Evolutionary conservation across 2,329 filamentous ascomycete species (phyloP), one percentile per base, ranked within the genome.

Genomic region (Ophiostoma triangulosporum): DNA sequence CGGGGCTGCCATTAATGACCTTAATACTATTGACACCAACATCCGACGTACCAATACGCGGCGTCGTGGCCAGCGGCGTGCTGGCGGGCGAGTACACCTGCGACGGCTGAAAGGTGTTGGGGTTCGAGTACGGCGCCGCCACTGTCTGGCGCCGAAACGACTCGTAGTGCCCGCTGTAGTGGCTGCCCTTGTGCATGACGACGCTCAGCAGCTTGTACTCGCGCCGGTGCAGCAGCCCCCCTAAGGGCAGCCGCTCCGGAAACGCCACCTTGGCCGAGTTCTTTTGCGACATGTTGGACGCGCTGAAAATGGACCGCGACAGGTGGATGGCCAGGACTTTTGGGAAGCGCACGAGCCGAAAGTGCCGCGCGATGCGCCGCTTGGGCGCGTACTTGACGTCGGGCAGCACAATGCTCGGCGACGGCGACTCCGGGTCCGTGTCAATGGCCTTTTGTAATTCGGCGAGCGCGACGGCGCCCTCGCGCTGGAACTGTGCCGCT

Each of bases 121-220:
- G 81, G 7, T 91, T 96, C 1, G 88, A 86, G 64, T 83, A 97
- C 0, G 90, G 90, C 3, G 84, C 72, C 50, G 83, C 80, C 8
- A 88, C 70, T 55, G 87, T 84, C 67, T 97, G 93, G 35, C 93
- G 80, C 32, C 93, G 79, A 67, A 97, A 97, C 1, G 89, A 91
- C 66, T 98, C 93, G 69, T 98, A 98, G 65, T 98, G 93, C 1
- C 93, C 93, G 62, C 89, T 95, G 64, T 95, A 84, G 65, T 98
- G 93, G 57, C 87, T 94, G 35, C 93, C 93, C 63, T 95, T 95
- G 65, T 98, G 93, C 22, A 88, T 95, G 33, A 98, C 88, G 33
- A 95, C 80, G 12, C 85, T 88, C 0, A 95, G 76, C 5, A 98
- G 74, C 62, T 83, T 88, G 68, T 96, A 98, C 64, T 79, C 84